These are phyloP conservation scores for Euptelea pleiosperma DNA, from an alignment of 164 flowering plant species.

Conservation along the genomic window DNA sequence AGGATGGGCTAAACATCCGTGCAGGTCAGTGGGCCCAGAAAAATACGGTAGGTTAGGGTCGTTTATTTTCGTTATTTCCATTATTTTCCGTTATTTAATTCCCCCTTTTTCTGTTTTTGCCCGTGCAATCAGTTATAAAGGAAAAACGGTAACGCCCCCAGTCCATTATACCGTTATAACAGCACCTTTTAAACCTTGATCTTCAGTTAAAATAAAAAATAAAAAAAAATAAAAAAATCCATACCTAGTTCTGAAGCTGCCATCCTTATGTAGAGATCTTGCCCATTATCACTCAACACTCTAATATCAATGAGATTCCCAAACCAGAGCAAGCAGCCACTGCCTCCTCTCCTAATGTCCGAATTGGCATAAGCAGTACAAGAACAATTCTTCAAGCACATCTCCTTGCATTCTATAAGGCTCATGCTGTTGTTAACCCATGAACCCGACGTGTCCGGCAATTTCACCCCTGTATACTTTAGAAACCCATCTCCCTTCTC, in stretches of 20 bases:
- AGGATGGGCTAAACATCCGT: no score
- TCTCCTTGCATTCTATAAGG: constrained; percentile 18
- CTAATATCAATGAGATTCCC: constrained; percentile 22
- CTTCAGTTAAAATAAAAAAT: background rate
- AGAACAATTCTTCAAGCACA: constrained; percentile 28
- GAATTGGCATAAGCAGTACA: constrained; percentile 28
- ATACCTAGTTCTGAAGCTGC: constrained; percentile 24
- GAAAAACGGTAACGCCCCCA: no score
- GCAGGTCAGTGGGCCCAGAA: no score
- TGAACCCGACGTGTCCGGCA: background rate
- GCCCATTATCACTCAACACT: constrained; percentile 7
- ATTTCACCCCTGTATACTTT: background rate
- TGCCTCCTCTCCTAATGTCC: constrained; percentile 6
- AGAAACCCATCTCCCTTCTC: background rate
- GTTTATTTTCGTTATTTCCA: no score
- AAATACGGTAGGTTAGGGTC: no score
- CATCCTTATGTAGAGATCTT: constrained; percentile 25
- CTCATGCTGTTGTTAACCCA: constrained; percentile 18
- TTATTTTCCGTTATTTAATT: no score
- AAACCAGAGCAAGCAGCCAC: constrained; percentile 27
- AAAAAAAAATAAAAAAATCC: background rate
- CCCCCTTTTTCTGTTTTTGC: no score
- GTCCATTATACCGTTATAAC: background rate
- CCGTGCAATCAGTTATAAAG: no score
- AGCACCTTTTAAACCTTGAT: background rate